Conservation (phyloP, 257 asterid genomes). For the Pogostemon cablin region DNA sequence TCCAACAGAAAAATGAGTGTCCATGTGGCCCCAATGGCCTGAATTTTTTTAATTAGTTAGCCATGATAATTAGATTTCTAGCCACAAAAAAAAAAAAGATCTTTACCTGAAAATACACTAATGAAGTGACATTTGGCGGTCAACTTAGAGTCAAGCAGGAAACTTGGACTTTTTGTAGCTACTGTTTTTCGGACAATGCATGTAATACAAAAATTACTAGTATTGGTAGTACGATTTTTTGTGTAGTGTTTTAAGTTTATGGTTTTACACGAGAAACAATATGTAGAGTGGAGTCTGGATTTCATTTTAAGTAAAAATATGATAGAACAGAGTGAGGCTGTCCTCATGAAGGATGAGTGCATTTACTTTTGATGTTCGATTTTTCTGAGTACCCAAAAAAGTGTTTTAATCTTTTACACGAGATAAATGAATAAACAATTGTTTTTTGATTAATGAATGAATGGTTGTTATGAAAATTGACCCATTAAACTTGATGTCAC, state of each 20-base stretch:
- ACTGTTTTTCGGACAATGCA: background rate
- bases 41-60: conserved; percentile 35
- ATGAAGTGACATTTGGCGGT: conserved; percentile 23
- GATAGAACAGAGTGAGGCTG: too few species aligned
- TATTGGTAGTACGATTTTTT: background rate
- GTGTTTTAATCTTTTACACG: too few species aligned
- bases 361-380: too few species aligned
- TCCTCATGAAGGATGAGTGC: too few species aligned
- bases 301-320: too few species aligned
- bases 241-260: background rate
- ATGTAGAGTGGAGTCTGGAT: background rate
- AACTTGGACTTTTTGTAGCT: conserved; percentile 34
- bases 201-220: background rate
- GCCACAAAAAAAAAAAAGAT: background rate
- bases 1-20: background rate
- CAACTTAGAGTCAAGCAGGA: conserved; percentile 33
- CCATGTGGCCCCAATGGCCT: conserved; percentile 37
- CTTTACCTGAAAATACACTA: background rate
- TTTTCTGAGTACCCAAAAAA: too few species aligned
- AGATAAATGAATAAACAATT: too few species aligned
- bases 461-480: too few species aligned
- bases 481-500: too few species aligned
- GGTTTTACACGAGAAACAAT: background rate
- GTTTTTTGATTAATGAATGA: too few species aligned
- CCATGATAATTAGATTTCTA: conserved; percentile 31